Percentiles rank a stretch among this genome's conserved stretches.
Conservation (phyloP, 257 asterid species). For the Petunia secreta region DNA sequence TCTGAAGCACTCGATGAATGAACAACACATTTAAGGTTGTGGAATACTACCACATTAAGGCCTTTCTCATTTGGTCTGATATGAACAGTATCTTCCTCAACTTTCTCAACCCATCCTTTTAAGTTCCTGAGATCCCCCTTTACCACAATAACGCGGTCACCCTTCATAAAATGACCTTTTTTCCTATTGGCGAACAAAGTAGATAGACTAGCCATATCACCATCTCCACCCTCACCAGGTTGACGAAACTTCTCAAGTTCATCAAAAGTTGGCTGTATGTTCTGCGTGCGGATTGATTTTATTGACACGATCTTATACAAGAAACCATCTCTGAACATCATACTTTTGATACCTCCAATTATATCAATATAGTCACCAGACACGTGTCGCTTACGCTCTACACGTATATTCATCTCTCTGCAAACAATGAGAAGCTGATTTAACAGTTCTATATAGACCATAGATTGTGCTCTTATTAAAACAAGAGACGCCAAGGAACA, state of each 20-base stretch:
- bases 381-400: slow-evolving; percentile 82
- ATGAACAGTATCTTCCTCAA: slow-evolving; percentile 94
- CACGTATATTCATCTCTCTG: slow-evolving; percentile 89
- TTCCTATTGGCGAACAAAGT: slow-evolving; percentile 84
- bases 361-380: slow-evolving; percentile 85
- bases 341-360: slow-evolving; percentile 57
- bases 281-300: slow-evolving; percentile 83
- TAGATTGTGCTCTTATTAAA: neutral
- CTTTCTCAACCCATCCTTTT: slow-evolving; percentile 92
- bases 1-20: slow-evolving; percentile 15
- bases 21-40: slow-evolving; percentile 17
- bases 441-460: slow-evolving; percentile 21
- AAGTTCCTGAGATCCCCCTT: slow-evolving; percentile 93
- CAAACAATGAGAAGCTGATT: slow-evolving; percentile 24
- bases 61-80: slow-evolving; percentile 81
- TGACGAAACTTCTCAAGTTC: slow-evolving; percentile 96
- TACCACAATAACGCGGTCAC: slow-evolving; percentile 86
- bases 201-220: slow-evolving; percentile 79
- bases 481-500: slow-evolving; percentile 6
- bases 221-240: slow-evolving; percentile 78
- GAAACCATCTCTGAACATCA: slow-evolving; percentile 97
- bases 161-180: slow-evolving; percentile 96
- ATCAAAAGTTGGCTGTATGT: slow-evolving; percentile 88
- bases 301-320: slow-evolving; percentile 77
- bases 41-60: slow-evolving; percentile 56